These are phyloP conservation scores for Staphylotrichum longicolle DNA, from an alignment of 495 filamentous ascomycete genomes.

Conservation along the genomic window DNA sequence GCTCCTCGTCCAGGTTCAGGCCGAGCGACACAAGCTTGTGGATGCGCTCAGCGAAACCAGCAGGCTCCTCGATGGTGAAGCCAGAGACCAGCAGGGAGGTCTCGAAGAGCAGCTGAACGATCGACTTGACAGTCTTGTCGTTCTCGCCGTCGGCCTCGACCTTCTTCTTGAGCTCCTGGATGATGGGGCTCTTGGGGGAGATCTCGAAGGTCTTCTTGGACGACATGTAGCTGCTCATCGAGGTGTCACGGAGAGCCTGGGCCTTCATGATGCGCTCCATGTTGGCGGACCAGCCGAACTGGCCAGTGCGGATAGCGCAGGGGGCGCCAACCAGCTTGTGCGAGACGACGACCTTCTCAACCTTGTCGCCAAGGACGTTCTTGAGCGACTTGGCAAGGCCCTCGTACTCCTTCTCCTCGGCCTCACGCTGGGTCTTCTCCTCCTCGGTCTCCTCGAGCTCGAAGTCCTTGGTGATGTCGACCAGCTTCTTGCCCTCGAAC, in stretches of 20 bases:
- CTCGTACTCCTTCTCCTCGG: constrained; percentile 97
- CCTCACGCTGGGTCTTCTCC: constrained; percentile 96
- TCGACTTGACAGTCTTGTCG: constrained; percentile 97
- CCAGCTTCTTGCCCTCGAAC: constrained; percentile 99
- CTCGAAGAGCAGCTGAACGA: constrained; percentile 96
- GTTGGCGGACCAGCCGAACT: constrained; percentile 99
- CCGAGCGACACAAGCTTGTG: constrained; percentile 97
- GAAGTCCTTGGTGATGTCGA: constrained; percentile 99
- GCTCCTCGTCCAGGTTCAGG: constrained; percentile 89
- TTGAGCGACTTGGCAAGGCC: constrained; percentile 89
- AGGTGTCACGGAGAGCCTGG: constrained; percentile 98
- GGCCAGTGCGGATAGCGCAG: constrained; percentile 98
- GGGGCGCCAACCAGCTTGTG: constrained; percentile 96
- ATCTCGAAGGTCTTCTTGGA: constrained; percentile 99
- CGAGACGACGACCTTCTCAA: constrained; percentile 99
- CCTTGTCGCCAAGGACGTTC: constrained; percentile 98
- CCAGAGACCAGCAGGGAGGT: constrained; percentile 96
- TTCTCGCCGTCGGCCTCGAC: constrained; percentile 95
- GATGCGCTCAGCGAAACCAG: constrained; percentile 95
- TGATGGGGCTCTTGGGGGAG: constrained; percentile 95
- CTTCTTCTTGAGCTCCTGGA: constrained; percentile 99
- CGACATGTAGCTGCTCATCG: constrained; percentile 99
- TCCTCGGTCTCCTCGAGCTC: constrained; percentile 99
- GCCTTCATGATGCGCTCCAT: constrained; percentile 99
- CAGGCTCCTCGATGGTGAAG: constrained; percentile 99